Base-by-base conservation (phyloP, 352 stramenopile species). In the Aphanomyces stellatus region DNA sequence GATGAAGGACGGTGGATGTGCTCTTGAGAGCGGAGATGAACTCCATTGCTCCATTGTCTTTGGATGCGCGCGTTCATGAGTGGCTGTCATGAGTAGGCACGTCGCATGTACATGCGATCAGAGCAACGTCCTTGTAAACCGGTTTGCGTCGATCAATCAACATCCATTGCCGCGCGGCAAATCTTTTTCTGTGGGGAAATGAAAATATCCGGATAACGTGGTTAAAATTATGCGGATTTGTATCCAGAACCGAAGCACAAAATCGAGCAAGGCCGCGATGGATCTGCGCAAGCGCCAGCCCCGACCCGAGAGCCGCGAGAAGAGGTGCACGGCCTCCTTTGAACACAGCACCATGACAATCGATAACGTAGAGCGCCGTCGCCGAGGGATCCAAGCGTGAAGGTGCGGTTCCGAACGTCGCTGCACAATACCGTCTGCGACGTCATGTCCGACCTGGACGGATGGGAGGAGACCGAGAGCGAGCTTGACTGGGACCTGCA, bases 401-500 rank as follows among this genome's bases (percentile, higher is more conserved):
- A 64, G 28, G 71, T 89, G 40, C 55, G 71, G 24, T 93, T 91
- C 70, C 79, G 79, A 28, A 83, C 80, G 53, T 82, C 78, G 35
- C 77, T 94, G 53, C 74, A 71, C 53, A 96, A 93, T 60, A 90
- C 85, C 5, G 85, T 96, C 34, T 71, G 86, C 53, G 82, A 96
- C 67, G 85, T 92, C 42, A 72, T 96, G 63, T 56, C 68, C 33
- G 49, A 51, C 13, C 73, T 87, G 62, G 71, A 70, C n/a, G 71
- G 76, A 13, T 93, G 83, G 82, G 35, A 86, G 53, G 75, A 95
- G 71, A 91, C 81, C 13, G 79, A 92, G 34, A 85, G 71, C 35
- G 81, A 88, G 27, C 74, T 79, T 55, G 79, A 92, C 35, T 93
- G 85, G 87, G 85, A 95, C 67, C 41, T 95, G 10, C 81, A 94